Evolutionary conservation across 441 rosid species (phyloP), one percentile per base, ranked within the genome.

Genomic region (Bruguiera hainesii): DNA sequence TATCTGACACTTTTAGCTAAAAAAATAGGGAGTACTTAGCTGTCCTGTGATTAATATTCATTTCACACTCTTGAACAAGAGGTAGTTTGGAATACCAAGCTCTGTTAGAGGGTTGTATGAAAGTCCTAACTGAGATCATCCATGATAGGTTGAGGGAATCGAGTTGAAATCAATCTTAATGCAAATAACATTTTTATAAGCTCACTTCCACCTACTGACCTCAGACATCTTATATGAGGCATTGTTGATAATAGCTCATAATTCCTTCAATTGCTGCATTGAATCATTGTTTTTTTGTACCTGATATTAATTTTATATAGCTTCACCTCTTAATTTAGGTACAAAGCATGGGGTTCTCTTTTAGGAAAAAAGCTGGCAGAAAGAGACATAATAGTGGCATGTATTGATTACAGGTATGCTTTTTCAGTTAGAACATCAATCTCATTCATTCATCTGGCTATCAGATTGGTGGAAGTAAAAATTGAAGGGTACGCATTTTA

Each of bases 311-410:
- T 31, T 67, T 42, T 70, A 70, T 75, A 33, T 46, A 25, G 23
- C 49, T 69, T 67, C 66, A 15, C 48, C 48, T 74, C 56, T 53
- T 80, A 71, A 31, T 84, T 62, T 68, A 94, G 99, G 85, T 91
- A 95, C 78, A 91, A 95, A 79, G 99, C 99, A 23, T 95, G 99
- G 99, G 98, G 99, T 75, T 79, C 97, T 70, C 96, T 95, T 81
- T 79, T 95, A 61, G 98, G 99, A 61, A 80, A 87, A 63, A 97
- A 95, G 76, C 80, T 95, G 79, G 99, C 98, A 10, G 99, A 95
- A 80, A 85, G 97, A 71, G 96, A 87, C 71, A 86, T 95, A 65
- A 82, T 95, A 26, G 99, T 95, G 26, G 98, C 98, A 69, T 95
- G 99, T 72, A 60, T 95, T 52, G 98, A 95, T 84, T 91, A 95